Evolutionary conservation across 2,329 filamentous ascomycete genomes (phyloP).

Genomic region (Pseudopithomyces chartarum): DNA sequence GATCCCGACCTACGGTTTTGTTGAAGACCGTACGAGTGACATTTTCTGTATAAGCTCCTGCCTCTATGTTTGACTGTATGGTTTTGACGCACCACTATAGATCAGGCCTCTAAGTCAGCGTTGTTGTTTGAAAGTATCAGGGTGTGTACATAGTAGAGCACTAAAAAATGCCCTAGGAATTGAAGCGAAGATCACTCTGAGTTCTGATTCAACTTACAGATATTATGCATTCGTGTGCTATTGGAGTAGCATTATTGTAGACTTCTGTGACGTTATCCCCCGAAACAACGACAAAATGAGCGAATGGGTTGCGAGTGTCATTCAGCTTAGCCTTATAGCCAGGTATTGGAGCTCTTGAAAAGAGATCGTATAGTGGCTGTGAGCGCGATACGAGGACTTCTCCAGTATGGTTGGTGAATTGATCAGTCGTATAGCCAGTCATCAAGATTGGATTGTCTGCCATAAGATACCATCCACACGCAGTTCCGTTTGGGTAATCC

Average conservation of each 20-base stretch:
- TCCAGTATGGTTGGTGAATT: background rate
- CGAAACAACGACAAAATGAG: conserved; percentile 1
- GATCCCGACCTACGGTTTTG: conserved; percentile 7
- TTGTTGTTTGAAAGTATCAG: background rate
- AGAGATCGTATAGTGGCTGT: conserved; percentile 9
- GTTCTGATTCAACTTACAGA: background rate
- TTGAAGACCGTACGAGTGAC: conserved; percentile 3
- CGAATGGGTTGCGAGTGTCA: conserved; percentile 4
- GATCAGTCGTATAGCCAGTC: conserved; percentile 13
- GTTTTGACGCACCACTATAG: conserved; percentile 13
- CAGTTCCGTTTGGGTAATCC: conserved; percentile 13
- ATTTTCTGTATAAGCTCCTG: conserved; percentile 8
- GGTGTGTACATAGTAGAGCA: too few relatives aligned
- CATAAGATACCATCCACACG: conserved; percentile 14
- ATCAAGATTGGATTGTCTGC: conserved; percentile 11
- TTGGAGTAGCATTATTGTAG: conserved; percentile 10
- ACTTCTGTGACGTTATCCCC: background rate
- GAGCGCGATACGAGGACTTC: conserved; percentile 8
- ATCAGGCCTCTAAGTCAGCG: background rate
- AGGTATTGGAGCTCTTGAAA: background rate
- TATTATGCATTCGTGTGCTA: conserved; percentile 15
- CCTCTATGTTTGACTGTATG: conserved; percentile 3
- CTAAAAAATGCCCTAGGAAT: too few relatives aligned
- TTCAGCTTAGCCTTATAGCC: conserved; percentile 8
- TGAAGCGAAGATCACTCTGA: too few relatives aligned